phyloP scores from a whole-genome alignment of 306 rosid species.

The Cicer bijugum region DNA sequence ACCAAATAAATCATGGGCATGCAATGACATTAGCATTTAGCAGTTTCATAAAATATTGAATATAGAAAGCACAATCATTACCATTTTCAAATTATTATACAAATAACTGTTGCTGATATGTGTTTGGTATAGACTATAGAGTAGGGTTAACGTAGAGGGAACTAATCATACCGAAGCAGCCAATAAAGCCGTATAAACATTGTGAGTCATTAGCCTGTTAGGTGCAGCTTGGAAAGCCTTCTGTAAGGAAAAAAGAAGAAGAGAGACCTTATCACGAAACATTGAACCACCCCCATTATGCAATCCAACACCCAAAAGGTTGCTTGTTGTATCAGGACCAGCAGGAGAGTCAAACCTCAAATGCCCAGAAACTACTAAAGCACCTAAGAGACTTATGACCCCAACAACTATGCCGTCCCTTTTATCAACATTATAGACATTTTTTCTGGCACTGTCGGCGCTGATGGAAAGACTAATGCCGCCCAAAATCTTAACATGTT shows the following conservation, averaged over 20 bases:
- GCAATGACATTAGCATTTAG: conserved; percentile 32
- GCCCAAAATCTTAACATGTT: conserved; percentile 71
- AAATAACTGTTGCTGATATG: conserved; percentile 16
- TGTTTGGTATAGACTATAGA: conserved; percentile 16
- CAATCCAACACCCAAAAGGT: conserved; percentile 70
- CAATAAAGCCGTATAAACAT: conserved; percentile 78
- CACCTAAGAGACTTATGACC: conserved; percentile 82
- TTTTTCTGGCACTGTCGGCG: conserved; percentile 94
- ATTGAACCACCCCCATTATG: conserved; percentile 80
- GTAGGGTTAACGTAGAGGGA: conserved; percentile 36
- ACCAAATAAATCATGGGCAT: conserved; percentile 34
- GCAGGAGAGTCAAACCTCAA: conserved; percentile 62
- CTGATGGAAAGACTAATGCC: conserved; percentile 89
- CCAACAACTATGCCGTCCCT: conserved; percentile 91
- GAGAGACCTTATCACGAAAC: conserved; percentile 95
- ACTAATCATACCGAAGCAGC: conserved; percentile 85
- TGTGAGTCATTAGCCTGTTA: conserved; percentile 80
- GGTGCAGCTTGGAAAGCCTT: conserved; percentile 97
- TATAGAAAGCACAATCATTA: conserved; percentile 22
- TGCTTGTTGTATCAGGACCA: conserved; percentile 63
- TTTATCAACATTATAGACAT: conserved; percentile 86
- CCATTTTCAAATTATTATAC: conserved; percentile 10
- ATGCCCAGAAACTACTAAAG: conserved; percentile 86
- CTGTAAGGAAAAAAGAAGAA: conserved; percentile 86
- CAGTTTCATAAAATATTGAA: conserved; percentile 16